Evolutionary conservation across 805 yeast species (phyloP), one percentile per base, ranked within the genome.

Genomic region (Yamadazyma tumulicola): DNA sequence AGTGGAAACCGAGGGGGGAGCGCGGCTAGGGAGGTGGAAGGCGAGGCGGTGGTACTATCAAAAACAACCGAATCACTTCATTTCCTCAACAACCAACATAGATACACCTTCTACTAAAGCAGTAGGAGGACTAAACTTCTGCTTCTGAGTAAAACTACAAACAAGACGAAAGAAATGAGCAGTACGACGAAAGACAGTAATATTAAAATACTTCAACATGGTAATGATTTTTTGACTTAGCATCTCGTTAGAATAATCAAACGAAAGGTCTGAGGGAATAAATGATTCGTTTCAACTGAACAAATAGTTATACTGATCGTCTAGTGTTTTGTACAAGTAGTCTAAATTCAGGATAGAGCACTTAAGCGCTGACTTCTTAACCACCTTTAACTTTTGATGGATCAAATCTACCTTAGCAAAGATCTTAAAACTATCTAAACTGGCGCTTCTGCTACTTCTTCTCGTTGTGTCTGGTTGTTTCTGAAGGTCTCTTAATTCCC

Each of bases 191-290:
- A n/a, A n/a, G n/a, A n/a, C n/a, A n/a, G n/a, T n/a, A n/a, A n/a
- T 67, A 42, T 67, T 72, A 38, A 66, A 66, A 34, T 58, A 66
- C 24, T 57, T 67, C 31, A 67, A 54, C 11, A 69, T 63, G 31
- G 61, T 57, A 26, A 67, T 63, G 41, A 67, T 64, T 35, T 64
- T 65, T 35, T 54, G 49, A 12, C 63, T 49, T 23, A 67, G 46
- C 1, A 57, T 43, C 39, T 62, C 69, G 29, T 51, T 41, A 4
- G 45, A 46, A 14, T 38, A 42, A 21, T 41, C 47, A 24, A 43
- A 43, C 6, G 42, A 32, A 9, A 39, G 27, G 19, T 38, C 41
- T 10, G 29, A 17, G 3, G 38, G 31, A 7, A 37, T 35, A 11
- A 40, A 40, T 13, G 42, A 34, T 24, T 42, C 48, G 27, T 34